These are phyloP conservation scores for Tetrahymena malaccensis DNA, from an alignment of 73 alveolate species.

Conservation along the genomic window DNA sequence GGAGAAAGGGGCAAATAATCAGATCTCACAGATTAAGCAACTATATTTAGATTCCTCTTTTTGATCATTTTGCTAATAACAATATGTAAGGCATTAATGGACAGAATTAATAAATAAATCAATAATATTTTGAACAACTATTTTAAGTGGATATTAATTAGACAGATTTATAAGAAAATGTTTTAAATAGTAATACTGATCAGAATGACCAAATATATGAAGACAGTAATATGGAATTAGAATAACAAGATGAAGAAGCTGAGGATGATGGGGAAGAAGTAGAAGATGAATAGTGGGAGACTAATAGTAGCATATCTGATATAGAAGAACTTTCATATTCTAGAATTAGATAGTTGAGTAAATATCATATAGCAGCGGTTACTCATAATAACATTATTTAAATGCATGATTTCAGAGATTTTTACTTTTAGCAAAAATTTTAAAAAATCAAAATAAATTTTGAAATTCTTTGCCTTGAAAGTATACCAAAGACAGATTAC, in stretches of 20 bases:
- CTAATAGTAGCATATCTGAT: neutral
- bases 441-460: neutral
- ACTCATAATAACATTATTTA: neutral
- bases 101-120: too few species aligned
- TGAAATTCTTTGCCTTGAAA: neutral
- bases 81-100: too few species aligned
- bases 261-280: neutral
- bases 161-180: neutral
- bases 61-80: neutral
- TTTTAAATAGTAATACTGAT: neutral
- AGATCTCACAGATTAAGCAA: neutral
- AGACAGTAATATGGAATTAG: neutral
- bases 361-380: neutral
- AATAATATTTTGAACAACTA: neutral
- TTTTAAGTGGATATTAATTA: neutral
- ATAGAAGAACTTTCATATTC: neutral
- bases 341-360: neutral
- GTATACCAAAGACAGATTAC: neutral
- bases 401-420: neutral
- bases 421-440: neutral
- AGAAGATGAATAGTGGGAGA: neutral
- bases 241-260: neutral
- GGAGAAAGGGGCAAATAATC: neutral
- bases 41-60: neutral
- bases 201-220: neutral